These are phyloP conservation scores for Ogataea ganodermae DNA, from an alignment of 805 yeast species.

Conservation along the genomic window DNA sequence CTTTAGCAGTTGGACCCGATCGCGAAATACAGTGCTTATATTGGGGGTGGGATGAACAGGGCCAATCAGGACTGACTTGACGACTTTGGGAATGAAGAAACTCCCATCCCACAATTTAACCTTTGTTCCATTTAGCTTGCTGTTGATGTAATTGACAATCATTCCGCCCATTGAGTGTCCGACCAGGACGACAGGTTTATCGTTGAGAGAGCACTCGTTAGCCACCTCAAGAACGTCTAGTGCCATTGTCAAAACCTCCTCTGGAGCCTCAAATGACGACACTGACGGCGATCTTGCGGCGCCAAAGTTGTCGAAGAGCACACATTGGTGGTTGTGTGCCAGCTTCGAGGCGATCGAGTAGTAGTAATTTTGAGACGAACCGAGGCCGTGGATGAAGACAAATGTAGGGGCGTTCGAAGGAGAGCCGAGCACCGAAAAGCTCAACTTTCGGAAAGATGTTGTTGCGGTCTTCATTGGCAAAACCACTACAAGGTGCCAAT, in stretches of 20 bases:
- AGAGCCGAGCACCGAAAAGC: background rate
- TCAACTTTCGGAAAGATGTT: constrained; percentile 1
- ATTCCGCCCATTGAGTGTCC: constrained; percentile 24
- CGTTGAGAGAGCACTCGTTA: constrained; percentile 10
- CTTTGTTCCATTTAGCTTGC: constrained; percentile 4
- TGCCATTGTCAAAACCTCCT: constrained; percentile 13
- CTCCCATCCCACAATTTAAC: constrained; percentile 7
- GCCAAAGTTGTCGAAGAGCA: constrained; percentile 19
- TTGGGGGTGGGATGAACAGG: constrained; percentile 18
- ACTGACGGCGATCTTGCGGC: constrained; percentile 10
- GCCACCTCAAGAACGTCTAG: constrained; percentile 18
- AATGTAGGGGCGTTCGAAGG: constrained; percentile 9
- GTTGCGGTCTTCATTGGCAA: constrained; percentile 7
- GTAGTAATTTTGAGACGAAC: constrained; percentile 21
- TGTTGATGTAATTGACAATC: constrained; percentile 17
- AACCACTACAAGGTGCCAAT: background rate
- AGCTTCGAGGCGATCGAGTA: constrained; percentile 12
- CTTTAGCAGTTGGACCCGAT: constrained; percentile 6
- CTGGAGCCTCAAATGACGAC: background rate
- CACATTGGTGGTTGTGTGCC: constrained; percentile 10
- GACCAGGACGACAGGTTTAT: constrained; percentile 13
- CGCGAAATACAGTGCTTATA: constrained; percentile 11
- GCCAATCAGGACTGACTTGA: constrained; percentile 14
- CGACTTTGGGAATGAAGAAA: constrained; percentile 4
- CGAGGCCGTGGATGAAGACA: constrained; percentile 20